These are phyloP conservation scores for Asterionellopsis glacialis DNA, from an alignment of 108 stramenopile genomes.

Conservation along the genomic window DNA sequence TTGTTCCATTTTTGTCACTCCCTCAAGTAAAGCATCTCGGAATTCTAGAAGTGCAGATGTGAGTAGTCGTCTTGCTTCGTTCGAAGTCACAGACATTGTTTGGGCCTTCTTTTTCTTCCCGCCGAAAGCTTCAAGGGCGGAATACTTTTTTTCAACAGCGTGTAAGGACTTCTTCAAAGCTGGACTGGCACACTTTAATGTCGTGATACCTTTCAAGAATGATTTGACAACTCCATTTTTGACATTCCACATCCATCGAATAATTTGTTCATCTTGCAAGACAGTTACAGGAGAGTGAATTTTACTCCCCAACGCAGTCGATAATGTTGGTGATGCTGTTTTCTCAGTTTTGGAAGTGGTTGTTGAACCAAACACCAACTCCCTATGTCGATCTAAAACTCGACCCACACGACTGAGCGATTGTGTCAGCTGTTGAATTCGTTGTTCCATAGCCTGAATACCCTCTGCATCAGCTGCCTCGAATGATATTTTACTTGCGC, in stretches of 20 bases:
- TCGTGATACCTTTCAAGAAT: conserved; percentile 26
- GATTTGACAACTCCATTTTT: conserved; percentile 46
- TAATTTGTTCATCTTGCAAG: conserved; percentile 67
- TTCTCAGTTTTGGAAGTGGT: background rate
- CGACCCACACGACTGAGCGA: conserved; percentile 76
- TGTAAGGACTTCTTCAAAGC: conserved; percentile 28
- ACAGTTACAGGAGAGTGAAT: conserved; percentile 67
- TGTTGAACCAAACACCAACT: conserved; percentile 13
- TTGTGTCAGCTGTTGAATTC: conserved; percentile 83
- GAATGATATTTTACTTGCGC: conserved; percentile 49
- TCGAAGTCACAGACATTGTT: conserved; percentile 15
- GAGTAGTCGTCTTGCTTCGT: conserved; percentile 43
- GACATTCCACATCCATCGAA: conserved; percentile 78
- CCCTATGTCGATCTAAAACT: conserved; percentile 81
- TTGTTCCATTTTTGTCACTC: conserved; percentile 33
- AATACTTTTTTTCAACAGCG: conserved; percentile 30
- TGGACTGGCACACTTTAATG: conserved; percentile 41
- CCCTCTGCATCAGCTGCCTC: conserved; percentile 83
- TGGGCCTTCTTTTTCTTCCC: conserved; percentile 4
- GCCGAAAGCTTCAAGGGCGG: conserved; percentile 31
- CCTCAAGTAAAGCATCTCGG: conserved; percentile 45
- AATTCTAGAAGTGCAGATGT: conserved; percentile 56
- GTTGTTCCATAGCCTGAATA: conserved; percentile 81
- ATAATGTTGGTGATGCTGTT: background rate
- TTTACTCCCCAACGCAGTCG: conserved; percentile 25